Base-by-base conservation (phyloP, 176 grass and related monocot genomes). In the Rhynchospora breviuscula region DNA sequence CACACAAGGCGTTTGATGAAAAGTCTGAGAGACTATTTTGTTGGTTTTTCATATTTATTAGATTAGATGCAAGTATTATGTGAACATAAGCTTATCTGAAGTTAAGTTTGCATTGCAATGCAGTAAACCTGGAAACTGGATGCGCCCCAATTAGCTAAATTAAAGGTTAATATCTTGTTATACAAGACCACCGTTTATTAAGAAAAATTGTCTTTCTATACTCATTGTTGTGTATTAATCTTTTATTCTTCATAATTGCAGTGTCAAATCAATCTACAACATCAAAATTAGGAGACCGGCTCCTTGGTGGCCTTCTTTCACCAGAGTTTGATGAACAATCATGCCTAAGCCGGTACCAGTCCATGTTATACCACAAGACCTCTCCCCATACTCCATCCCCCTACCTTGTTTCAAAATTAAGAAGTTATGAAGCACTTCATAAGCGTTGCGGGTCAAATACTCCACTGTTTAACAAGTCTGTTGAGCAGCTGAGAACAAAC, bases 301-400 rank as follows among this genome's bases (percentile, higher is more conserved):
- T 76, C 6, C 70, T 73, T 13, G 84, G 80, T 8, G 63, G 88
- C 17, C 84, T 89, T 49, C 61, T 89, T 60, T 60, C 67, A 13
- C 49, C 79, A 11, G 84, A 63, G 46, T 86, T 89, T 49, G 84
- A 83, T 2, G 40, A 86, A 10, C 45, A 35, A 45, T 78, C 71
- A 12, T 89, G 88, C 67, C 4, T 73, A 12, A 89, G 88, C 72
- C 79, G 88, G 13, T 84, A 89, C 63, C 80, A 89, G 43, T 79
- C 84, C 2, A 10, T 31, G 45, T 60, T 69, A 17, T 86, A 84
- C 70, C 80, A 51, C 82, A 88, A 88, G 52, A 12, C 45, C 3
- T 84, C 88, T 2, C 67, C 68, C 2, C 31, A 84, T 72, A 79
- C 21, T 1, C 84, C 80, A 67, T 86, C 88, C 10, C 57, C 84